These are phyloP conservation scores for Eucalyptus pauciflora DNA, from an alignment of 345 rosid species.

Conservation along the genomic window DNA sequence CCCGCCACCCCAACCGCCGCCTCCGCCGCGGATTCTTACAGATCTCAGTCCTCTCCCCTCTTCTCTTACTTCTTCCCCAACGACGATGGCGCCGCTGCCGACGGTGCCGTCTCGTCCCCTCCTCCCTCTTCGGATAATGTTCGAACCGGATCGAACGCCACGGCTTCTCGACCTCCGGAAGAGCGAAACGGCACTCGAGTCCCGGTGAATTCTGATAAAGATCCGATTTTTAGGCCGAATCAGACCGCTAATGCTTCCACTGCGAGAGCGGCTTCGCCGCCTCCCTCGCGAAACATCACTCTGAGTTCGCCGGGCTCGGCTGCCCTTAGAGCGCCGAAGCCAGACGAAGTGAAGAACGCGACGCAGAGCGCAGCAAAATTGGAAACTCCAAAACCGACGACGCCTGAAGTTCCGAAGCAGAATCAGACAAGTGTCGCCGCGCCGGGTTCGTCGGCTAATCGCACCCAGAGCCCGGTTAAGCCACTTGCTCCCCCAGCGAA, in stretches of 20 bases:
- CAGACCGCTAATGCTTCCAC: background rate
- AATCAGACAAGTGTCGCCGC: background rate
- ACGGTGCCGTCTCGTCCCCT: background rate
- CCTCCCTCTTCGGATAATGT: background rate
- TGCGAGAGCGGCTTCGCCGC: background rate
- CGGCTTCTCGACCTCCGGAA: slow-evolving; percentile 1
- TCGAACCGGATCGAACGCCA: background rate
- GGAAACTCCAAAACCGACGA: background rate
- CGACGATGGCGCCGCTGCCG: background rate
- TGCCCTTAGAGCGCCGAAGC: background rate
- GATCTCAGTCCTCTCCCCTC: slow-evolving; percentile 51
- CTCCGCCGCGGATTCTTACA: slow-evolving; percentile 11
- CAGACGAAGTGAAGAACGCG: background rate
- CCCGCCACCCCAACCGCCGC: background rate
- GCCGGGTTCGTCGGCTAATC: background rate
- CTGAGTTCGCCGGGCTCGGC: background rate
- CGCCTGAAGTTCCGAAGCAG: background rate
- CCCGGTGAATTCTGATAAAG: background rate
- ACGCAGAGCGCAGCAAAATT: background rate
- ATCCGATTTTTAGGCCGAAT: background rate
- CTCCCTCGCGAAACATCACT: background rate
- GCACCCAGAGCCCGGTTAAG: background rate
- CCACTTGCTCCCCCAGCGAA: background rate
- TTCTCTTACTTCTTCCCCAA: slow-evolving; percentile 34
- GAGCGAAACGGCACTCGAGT: background rate